Evolutionary conservation across 805 yeast species (phyloP), one percentile per base, ranked within the genome.

Genomic region (Tanozyma kutaoensis): DNA sequence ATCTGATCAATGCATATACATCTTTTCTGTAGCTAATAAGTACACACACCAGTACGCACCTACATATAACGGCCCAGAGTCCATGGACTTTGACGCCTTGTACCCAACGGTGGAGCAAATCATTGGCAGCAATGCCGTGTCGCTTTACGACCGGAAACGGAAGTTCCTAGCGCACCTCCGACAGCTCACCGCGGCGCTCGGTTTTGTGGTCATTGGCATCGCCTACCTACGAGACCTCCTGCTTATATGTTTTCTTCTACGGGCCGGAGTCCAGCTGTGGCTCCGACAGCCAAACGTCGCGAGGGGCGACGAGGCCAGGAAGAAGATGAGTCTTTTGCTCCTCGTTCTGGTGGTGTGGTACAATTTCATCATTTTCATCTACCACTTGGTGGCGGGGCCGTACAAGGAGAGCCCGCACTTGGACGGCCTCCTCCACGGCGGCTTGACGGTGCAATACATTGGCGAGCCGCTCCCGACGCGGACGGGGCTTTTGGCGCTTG

Each of bases 201-300:
- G 66, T 20, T 56, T 42, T 33, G 32, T 58, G 6, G 28, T 59
- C 4, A 43, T 66, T 4, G 45, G 48, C 6, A 29, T 65, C 7
- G 36, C 55, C 3, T 68, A 60, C 35, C 42, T 64, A 5, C 49
- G 52, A 25, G 72, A 66, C 37, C 31, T 52, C 22, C 61, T 69
- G 4, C 23, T 58, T 14, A 18, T 62, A 1, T 36, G 47, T 15
- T 40, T 57, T 5, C 19, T 36, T 1, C 22, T 52, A 8, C 37
- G 59, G 26, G 45, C 45, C 5, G 39, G 44, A 14, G 26, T 37
- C 6, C 62, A 55, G 15, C 46, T 41, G 28, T 37, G 48, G 4
- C 21, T 58, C 5, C 38, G 52, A 10, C 43, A 52, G 24, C 55
- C 62, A 11, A 45, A 26, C 24, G 47, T 37, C 11, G 20, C 22